A percentile compares a stretch with the other conserved stretches of the same genome.
Conservation (phyloP, 768 basidiomycete species). For the Lactarius evosmus region DNA sequence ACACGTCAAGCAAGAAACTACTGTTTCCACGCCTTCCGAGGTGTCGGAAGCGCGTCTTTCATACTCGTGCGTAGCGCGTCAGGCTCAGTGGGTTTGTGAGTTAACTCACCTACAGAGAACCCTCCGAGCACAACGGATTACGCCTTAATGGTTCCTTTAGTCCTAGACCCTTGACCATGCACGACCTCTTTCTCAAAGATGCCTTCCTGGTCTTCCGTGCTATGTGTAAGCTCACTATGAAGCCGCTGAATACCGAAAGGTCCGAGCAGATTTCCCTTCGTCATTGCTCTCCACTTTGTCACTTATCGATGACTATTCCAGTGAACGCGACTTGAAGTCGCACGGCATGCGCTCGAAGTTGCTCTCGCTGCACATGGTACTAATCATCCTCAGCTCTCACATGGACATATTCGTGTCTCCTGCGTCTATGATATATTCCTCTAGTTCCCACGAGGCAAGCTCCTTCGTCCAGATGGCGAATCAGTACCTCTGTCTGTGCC, state of each 20-base stretch:
- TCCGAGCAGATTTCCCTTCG: conserved; percentile 35
- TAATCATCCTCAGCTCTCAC: conserved; percentile 88
- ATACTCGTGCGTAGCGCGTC: conserved; percentile 13
- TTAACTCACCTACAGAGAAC: conserved; percentile 16
- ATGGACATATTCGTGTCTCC: conserved; percentile 89
- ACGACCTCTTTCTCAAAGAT: conserved; percentile 94
- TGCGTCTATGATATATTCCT: conserved; percentile 86
- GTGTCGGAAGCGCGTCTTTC: background rate
- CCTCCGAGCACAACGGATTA: conserved; percentile 3
- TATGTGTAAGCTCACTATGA: conserved; percentile 97
- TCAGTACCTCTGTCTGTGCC: conserved; percentile 89
- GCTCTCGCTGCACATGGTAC: conserved; percentile 88
- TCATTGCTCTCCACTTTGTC: background rate
- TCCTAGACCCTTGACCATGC: conserved; percentile 55
- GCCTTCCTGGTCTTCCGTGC: conserved; percentile 97
- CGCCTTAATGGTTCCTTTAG: conserved; percentile 28
- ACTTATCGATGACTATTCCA: conserved; percentile 37
- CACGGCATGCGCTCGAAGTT: conserved; percentile 97
- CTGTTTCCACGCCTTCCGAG: conserved; percentile 2
- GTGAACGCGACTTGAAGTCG: conserved; percentile 93
- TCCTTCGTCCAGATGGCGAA: conserved; percentile 91
- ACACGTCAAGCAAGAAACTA: background rate
- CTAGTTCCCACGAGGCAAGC: conserved; percentile 81
- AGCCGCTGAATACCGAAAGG: conserved; percentile 92
- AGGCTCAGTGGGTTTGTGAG: too few species aligned